Base-by-base conservation (phyloP, 257 asterid species). In the Voacanga thouarsii region DNA sequence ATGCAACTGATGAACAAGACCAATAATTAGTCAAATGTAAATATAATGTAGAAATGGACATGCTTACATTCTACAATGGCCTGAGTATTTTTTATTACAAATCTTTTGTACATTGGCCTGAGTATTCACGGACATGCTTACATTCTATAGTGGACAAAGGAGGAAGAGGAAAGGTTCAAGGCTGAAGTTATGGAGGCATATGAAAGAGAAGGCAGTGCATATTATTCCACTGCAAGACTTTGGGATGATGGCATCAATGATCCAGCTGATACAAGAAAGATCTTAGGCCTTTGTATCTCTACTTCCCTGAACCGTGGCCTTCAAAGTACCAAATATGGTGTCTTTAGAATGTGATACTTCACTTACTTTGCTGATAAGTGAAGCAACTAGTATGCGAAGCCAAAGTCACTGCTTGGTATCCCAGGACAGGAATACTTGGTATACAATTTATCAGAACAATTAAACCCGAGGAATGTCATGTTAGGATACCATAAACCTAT, bases 161-260 rank as follows among this genome's bases (percentile, higher is more conserved):
- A 91, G 81, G 97, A 90, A 74, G 99, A 95, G 85, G 99, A 91
- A 61, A 89, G 82, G 30, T 95, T 91, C 89, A 90, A 84, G 81
- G 88, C 92, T 0, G 86, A 84, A 73, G 97, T 95, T 4, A 89
- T 82, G 76, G 93, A 89, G 83, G 97, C 97, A 24, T 95, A 91
- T 75, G 97, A 95, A 12, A 88, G 87, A 82, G 99, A 95, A 79
- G 96, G 98, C 56, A 89, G 92, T 74, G 92, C 98, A 33, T 91
- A 90, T 79, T 93, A 93, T 83, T 93, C 99, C 18, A 93, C 98
- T 11, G 92, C 98, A 1, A 88, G 99, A 83, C 97, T 95, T 72
- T 95, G 99, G 99, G 99, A 95, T 49, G 99, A 95, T 23, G 99
- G 99, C 14, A 85, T 95, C 24, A 93, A 93, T 44, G 99, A 95